Conservation (phyloP, 148 eudicot genomes). For the Spergularia bocconei region DNA sequence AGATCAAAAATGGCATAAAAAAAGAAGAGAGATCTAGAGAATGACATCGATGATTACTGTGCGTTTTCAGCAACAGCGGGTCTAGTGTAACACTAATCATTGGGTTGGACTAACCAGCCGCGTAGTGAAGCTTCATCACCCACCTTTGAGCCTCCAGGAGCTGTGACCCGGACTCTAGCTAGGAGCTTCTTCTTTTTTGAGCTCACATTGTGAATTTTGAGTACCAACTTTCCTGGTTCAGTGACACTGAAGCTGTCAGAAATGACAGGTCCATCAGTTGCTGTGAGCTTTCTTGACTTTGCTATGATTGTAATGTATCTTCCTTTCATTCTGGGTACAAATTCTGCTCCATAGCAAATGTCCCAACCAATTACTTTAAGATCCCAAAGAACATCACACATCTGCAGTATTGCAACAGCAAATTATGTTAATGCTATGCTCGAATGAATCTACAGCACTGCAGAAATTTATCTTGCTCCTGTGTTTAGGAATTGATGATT, state of each 20-base stretch:
- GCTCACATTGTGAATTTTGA: conserved; percentile 43
- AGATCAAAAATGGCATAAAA: too few relatives aligned
- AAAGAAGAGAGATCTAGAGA: too few relatives aligned
- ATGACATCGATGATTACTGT: not conserved
- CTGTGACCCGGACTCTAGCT: conserved; percentile 41
- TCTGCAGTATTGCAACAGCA: conserved; percentile 25
- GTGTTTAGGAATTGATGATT: too few relatives aligned
- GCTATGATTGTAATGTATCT: conserved; percentile 29
- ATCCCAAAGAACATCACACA: conserved; percentile 49
- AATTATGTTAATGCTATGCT: not conserved
- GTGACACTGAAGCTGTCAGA: conserved; percentile 40
- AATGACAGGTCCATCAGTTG: conserved; percentile 39
- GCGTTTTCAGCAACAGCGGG: not conserved
- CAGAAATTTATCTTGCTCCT: too few relatives aligned
- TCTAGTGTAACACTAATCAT: not conserved
- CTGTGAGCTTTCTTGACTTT: conserved; percentile 29
- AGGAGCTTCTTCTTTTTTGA: conserved; percentile 58
- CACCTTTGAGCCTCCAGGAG: conserved; percentile 17
- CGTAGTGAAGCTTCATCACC: conserved; percentile 25
- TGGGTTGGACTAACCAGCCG: conserved; percentile 23
- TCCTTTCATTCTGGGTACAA: conserved; percentile 32
- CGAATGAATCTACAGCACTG: too few relatives aligned
- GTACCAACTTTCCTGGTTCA: conserved; percentile 48
- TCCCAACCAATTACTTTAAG: conserved; percentile 56
- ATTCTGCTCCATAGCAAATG: conserved; percentile 48